Evolutionary conservation across 352 stramenopile genomes (phyloP), one percentile per base, ranked within the genome.

Genomic region (Pythium myriotylum): DNA sequence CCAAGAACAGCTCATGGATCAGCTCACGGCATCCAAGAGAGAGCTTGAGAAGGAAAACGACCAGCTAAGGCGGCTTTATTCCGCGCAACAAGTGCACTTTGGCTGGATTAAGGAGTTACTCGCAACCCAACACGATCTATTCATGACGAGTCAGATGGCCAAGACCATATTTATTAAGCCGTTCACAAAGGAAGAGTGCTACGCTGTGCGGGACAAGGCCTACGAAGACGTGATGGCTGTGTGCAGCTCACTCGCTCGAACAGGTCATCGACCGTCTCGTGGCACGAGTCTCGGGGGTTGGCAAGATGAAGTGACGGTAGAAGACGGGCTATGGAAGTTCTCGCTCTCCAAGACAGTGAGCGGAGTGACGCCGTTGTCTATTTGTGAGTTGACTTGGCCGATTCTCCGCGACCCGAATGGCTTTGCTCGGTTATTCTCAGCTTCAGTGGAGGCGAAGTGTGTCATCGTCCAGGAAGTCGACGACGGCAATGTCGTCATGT

Each of bases 391-490:
- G 14, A 67, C 46, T 16, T 72, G 43, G 37, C 29, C 49, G 42
- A 52, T 70, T 42, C 33, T 70, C 26, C 62, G 50, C 22, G 52
- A 70, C 33, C 66, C 66, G 9, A 22, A 23, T 14, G 27, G 37
- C n/a, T 42, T 67, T 20, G 17, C 50, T 29, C 45, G 56, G 0
- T 41, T 77, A 13, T 77, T 68, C 52, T 68, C 66, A 27, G 43
- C 57, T 0, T 53, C 47, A 12, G 49, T 75, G n/a, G 50, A 71
- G 24, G 32, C 56, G 22, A 63, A 68, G 26, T 53, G 53, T 33
- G 58, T 65, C 7, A 12, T 72, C 19, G 60, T 78, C 4, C 66
- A 78, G 66, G 50, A 67, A 29, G 49, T 78, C n/a, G 70, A 78
- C 29, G 62, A 62, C 4, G 17, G 59, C 47, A 72, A 74, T 59